Percentiles rank a stretch among this genome's conserved stretches.
Conservation (phyloP, 495 filamentous ascomycete genomes). For the Pyrenopolyporus hunteri region DNA sequence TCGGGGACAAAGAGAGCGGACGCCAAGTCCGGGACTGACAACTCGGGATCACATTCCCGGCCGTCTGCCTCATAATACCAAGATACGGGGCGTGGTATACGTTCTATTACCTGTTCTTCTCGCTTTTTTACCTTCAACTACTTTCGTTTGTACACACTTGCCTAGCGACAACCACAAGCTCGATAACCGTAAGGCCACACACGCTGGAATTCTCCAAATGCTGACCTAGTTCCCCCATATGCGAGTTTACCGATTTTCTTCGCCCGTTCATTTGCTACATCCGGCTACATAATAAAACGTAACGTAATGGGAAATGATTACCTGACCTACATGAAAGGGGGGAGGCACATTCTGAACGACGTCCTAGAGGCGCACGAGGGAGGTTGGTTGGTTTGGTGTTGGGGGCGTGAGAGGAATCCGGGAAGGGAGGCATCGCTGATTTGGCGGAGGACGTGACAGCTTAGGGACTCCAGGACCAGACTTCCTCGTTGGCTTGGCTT, state of each 20-base stretch:
- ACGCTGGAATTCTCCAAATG: no score
- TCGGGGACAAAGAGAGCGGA: no score
- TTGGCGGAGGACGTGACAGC: background rate
- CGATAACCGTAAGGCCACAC: no score
- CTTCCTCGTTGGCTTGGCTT: no score
- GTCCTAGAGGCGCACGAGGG: background rate
- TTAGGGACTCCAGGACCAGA: no score
- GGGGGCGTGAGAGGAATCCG: background rate
- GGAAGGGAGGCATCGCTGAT: constrained; percentile 2
- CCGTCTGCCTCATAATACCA: no score
- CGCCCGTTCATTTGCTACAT: background rate
- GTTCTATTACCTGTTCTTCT: no score
- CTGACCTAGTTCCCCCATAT: no score
- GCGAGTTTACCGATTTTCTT: background rate
- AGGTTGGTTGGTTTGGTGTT: no score
- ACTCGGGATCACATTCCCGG: no score
- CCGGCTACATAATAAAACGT: background rate
- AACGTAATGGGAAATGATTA: background rate
- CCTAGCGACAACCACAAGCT: background rate
- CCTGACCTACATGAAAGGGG: background rate
- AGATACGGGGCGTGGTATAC: no score
- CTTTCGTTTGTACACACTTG: constrained; percentile 3
- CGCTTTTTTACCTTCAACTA: no score
- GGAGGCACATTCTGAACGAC: background rate
- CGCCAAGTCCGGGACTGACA: background rate